These are phyloP conservation scores for Colletotrichum costaricense DNA, from an alignment of 2,329 filamentous ascomycete genomes.

Conservation along the genomic window DNA sequence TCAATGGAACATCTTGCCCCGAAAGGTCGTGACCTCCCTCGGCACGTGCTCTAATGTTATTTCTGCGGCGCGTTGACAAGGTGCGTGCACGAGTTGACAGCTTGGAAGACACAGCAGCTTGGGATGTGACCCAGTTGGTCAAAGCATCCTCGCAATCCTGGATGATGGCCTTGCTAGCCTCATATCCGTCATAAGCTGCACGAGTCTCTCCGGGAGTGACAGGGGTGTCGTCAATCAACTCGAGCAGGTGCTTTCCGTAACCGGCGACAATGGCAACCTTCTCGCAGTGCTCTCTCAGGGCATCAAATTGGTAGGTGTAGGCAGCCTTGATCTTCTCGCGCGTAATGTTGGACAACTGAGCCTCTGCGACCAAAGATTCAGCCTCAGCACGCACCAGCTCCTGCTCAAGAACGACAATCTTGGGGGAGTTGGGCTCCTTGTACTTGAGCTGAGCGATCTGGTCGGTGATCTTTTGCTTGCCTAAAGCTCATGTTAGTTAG, in stretches of 20 bases:
- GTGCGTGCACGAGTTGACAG: slow-evolving; percentile 89
- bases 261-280: slow-evolving; percentile 98
- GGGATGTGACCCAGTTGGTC: slow-evolving; percentile 95
- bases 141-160: slow-evolving; percentile 98
- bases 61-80: slow-evolving; percentile 84
- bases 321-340: slow-evolving; percentile 99
- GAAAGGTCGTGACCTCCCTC: slow-evolving; percentile 83
- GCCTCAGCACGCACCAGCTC: slow-evolving; percentile 98
- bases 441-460: slow-evolving; percentile 99
- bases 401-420: slow-evolving; percentile 97
- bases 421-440: slow-evolving; percentile 98
- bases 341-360: slow-evolving; percentile 98
- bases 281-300: slow-evolving; percentile 95
- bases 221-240: slow-evolving; percentile 95
- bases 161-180: slow-evolving; percentile 98
- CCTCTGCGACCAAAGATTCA: slow-evolving; percentile 98
- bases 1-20: slow-evolving; percentile 81
- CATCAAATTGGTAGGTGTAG: slow-evolving; percentile 98
- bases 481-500: slow-evolving; percentile 54
- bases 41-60: slow-evolving; percentile 72
- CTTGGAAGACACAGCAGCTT: slow-evolving; percentile 88
- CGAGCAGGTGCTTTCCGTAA: slow-evolving; percentile 97
- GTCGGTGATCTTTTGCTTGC: slow-evolving; percentile 99
- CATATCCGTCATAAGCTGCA: slow-evolving; percentile 95
- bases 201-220: slow-evolving; percentile 98